Evolutionary conservation across 306 rosid genomes (phyloP).

Genomic region (Cicer bijugum): DNA sequence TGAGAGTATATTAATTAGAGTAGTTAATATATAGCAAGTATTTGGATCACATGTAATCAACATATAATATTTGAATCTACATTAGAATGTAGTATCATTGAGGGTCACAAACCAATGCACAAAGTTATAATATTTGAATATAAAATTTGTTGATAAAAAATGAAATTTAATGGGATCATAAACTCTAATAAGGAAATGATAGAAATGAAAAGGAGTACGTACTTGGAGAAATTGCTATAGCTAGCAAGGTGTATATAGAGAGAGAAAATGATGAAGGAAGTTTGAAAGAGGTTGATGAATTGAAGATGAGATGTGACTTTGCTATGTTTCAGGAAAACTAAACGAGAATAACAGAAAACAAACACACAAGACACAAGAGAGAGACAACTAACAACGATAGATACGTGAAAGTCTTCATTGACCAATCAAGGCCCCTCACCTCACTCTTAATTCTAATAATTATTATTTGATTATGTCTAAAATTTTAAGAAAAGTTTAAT

Average conservation of each 20-base stretch:
- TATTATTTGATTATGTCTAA: too few species aligned
- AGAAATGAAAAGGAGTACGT: not conserved
- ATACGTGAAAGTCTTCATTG: not conserved
- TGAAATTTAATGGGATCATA: not conserved
- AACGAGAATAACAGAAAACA: conserved; percentile 27
- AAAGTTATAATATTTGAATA: too few species aligned
- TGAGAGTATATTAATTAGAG: too few species aligned
- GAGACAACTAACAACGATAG: not conserved
- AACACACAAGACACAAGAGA: not conserved
- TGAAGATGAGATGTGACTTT: not conserved
- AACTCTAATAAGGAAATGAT: not conserved
- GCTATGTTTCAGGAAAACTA: conserved; percentile 14
- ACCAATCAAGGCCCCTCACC: conserved; percentile 21
- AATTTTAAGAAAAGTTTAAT: too few species aligned
- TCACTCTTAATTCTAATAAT: not conserved
- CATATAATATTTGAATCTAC: too few species aligned
- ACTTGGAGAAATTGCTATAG: not conserved
- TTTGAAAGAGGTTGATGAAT: not conserved
- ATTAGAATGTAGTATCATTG: too few species aligned
- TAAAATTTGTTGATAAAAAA: too few species aligned
- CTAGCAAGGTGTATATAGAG: not conserved
- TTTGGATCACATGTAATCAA: too few species aligned
- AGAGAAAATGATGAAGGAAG: conserved; percentile 2
- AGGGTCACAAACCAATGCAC: too few species aligned
- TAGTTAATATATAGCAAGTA: too few species aligned